Conservation (phyloP, 768 basidiomycete genomes). For the Obba rivulosa region DNA sequence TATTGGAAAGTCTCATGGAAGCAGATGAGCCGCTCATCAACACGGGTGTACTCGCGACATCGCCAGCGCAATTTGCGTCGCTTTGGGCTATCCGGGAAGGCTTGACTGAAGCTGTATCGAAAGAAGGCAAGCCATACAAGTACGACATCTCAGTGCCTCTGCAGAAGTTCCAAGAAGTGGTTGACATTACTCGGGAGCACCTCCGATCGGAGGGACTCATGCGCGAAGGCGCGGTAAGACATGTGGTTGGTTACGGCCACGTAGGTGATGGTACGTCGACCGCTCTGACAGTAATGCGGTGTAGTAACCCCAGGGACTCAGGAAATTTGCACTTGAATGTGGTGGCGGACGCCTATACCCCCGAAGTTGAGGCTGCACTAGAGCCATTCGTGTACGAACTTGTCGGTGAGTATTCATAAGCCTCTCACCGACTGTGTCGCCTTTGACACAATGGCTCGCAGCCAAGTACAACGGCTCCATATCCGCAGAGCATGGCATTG, state of each 20-base stretch:
- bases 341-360: slow-evolving; percentile 73
- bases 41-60: slow-evolving; percentile 90
- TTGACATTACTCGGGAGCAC: slow-evolving; percentile 73
- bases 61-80: slow-evolving; percentile 81
- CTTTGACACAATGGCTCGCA: slow-evolving; percentile 23
- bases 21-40: slow-evolving; percentile 72
- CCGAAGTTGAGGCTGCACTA: slow-evolving; percentile 79
- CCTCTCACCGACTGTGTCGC: neutral
- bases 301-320: slow-evolving; percentile 22
- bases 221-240: slow-evolving; percentile 68
- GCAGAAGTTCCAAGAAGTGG: slow-evolving; percentile 78
- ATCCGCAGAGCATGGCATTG: slow-evolving; percentile 96
- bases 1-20: slow-evolving; percentile 75
- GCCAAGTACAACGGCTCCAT: slow-evolving; percentile 83
- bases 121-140: slow-evolving; percentile 94
- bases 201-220: slow-evolving; percentile 66
- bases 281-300: neutral
- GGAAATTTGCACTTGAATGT: slow-evolving; percentile 95
- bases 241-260: slow-evolving; percentile 92
- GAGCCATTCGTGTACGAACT: slow-evolving; percentile 96
- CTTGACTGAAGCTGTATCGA: slow-evolving; percentile 86
- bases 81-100: slow-evolving; percentile 92
- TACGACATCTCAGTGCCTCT: slow-evolving; percentile 93
- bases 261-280: slow-evolving; percentile 81
- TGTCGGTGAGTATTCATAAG: slow-evolving; percentile 51